These are phyloP conservation scores for Aspergillus sp. DNA, from an alignment of 2,329 filamentous ascomycete genomes.

Conservation along the genomic window DNA sequence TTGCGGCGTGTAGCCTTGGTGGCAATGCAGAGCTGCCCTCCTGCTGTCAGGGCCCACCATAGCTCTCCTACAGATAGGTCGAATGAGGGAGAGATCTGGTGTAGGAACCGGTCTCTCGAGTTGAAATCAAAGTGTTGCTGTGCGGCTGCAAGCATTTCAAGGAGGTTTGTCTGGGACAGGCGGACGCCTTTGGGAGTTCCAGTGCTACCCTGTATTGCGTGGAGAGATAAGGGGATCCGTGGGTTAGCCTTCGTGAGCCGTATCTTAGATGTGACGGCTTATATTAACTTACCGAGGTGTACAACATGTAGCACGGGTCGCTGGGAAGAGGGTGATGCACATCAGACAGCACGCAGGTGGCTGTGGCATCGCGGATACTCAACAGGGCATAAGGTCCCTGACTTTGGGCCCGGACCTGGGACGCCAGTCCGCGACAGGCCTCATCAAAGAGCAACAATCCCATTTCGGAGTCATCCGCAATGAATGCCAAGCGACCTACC, in stretches of 20 bases:
- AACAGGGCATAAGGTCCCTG: neutral
- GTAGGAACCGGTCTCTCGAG: neutral
- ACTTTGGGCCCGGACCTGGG: neutral
- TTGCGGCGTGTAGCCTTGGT: neutral
- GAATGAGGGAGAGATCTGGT: neutral
- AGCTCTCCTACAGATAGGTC: slow-evolving; percentile 6
- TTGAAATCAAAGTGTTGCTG: neutral
- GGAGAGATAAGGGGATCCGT: neutral
- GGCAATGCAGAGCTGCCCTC: neutral
- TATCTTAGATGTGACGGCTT: no score
- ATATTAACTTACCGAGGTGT: slow-evolving; percentile 7
- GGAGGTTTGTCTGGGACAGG: neutral
- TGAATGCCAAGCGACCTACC: neutral
- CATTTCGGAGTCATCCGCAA: neutral
- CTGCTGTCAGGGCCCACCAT: neutral
- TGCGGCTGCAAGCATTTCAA: neutral
- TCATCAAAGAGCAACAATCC: neutral
- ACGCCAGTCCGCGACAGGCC: neutral
- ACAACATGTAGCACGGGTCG: slow-evolving; percentile 3
- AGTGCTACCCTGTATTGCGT: slow-evolving; percentile 1
- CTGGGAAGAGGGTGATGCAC: neutral
- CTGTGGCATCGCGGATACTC: neutral
- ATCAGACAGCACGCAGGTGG: neutral
- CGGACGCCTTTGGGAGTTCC: slow-evolving; percentile 4
- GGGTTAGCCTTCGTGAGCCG: neutral